Evolutionary conservation across 2,329 filamentous ascomycete species (phyloP).

Genomic region (Botrytis hyacinthi): DNA sequence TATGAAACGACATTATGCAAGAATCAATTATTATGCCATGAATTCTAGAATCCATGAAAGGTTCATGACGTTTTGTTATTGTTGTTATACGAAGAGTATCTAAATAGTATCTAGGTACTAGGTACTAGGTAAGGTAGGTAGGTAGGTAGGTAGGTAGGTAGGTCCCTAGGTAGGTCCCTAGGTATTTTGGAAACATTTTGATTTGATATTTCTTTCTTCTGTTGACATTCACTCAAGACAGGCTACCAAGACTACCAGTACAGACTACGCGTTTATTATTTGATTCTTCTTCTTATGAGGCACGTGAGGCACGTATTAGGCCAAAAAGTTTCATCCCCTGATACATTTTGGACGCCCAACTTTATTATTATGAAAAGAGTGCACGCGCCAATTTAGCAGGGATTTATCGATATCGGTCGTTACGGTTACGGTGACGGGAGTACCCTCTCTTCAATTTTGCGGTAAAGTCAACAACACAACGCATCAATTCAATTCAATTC

Average conservation of each 20-base stretch:
- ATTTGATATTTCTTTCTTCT: not conserved
- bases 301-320: no score
- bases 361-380: not conserved
- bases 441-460: constrained; percentile 4
- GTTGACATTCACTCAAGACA: not conserved
- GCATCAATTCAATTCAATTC: not conserved
- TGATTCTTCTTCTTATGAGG: not conserved
- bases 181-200: not conserved
- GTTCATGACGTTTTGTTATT: not conserved
- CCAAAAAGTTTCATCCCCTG: not conserved
- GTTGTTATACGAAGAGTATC: not conserved
- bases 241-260: no score
- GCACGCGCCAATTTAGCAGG: constrained; percentile 4
- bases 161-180: no score
- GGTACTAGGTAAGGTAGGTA: no score
- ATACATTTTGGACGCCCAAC: not conserved
- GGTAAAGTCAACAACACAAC: constrained; percentile 16
- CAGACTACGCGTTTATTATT: not conserved
- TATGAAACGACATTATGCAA: not conserved
- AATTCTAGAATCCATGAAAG: not conserved
- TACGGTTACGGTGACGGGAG: constrained; percentile 6
- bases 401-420: constrained; percentile 13
- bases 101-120: not conserved
- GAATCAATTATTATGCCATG: not conserved
- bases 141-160: not conserved